phyloP scores from a whole-genome alignment of 2,329 filamentous ascomycete species.

The Endocalyx cinctus region DNA sequence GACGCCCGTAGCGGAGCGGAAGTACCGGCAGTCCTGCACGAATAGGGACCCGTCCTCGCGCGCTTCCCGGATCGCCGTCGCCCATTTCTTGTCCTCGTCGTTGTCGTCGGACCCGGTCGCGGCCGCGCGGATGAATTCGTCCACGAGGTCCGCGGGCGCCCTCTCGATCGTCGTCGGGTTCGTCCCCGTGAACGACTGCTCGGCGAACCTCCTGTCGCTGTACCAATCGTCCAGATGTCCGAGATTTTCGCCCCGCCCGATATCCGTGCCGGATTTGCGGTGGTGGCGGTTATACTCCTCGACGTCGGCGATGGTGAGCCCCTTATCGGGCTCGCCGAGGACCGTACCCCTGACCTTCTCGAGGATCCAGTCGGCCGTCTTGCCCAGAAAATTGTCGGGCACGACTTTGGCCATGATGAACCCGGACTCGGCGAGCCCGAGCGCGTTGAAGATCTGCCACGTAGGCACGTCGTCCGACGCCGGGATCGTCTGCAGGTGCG shows the following conservation, averaged over 20 bases:
- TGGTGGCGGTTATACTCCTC: neutral
- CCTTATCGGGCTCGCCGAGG: neutral
- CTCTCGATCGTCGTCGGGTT: constrained; percentile 43
- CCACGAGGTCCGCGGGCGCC: constrained; percentile 14
- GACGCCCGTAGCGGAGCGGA: constrained; percentile 32
- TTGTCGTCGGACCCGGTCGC: no score
- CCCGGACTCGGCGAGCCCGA: neutral
- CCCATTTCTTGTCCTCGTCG: neutral
- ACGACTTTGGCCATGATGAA: neutral
- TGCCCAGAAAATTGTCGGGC: neutral
- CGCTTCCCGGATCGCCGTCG: neutral
- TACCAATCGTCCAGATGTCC: constrained; percentile 31
- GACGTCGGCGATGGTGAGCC: neutral
- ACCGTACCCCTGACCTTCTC: neutral
- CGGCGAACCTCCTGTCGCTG: constrained; percentile 38
- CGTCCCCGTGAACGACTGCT: constrained; percentile 39
- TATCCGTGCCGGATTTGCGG: neutral
- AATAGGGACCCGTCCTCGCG: constrained; percentile 25
- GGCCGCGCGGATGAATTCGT: constrained; percentile 6
- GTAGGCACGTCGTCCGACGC: neutral
- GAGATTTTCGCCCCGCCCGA: neutral
- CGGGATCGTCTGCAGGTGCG: neutral
- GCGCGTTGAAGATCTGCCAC: neutral
- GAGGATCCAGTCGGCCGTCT: neutral
- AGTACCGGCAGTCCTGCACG: constrained; percentile 40